These are phyloP conservation scores for Kuraishia capsulata DNA, from an alignment of 805 yeast genomes.

Conservation along the genomic window DNA sequence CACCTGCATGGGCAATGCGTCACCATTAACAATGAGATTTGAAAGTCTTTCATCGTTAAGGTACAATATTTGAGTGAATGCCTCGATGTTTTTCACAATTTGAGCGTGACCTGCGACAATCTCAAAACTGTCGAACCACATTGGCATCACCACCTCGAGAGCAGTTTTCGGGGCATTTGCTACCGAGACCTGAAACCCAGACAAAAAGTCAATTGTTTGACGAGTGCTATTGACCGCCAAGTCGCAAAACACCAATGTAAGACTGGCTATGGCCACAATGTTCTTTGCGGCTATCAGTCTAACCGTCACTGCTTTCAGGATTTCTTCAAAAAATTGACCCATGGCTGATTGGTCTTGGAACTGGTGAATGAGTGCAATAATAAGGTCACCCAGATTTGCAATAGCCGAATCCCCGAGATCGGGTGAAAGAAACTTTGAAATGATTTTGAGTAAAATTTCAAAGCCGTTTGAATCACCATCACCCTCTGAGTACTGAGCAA, in stretches of 20 bases:
- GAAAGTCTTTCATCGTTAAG: conserved; percentile 47
- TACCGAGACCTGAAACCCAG: conserved; percentile 23
- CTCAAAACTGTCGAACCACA: conserved; percentile 81
- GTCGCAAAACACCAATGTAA: conserved; percentile 67
- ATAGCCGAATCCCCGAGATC: conserved; percentile 74
- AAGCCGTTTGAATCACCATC: conserved; percentile 35
- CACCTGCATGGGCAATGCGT: conserved; percentile 47
- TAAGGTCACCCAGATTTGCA: conserved; percentile 55
- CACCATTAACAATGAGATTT: conserved; percentile 63
- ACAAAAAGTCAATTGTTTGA: conserved; percentile 56
- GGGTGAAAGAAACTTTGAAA: conserved; percentile 64
- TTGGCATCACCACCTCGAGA: conserved; percentile 50
- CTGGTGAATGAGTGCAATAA: conserved; percentile 18
- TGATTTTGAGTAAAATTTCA: conserved; percentile 49
- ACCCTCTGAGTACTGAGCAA: conserved; percentile 21
- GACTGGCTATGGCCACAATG: conserved; percentile 66
- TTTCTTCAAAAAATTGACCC: conserved; percentile 36
- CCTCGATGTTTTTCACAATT: conserved; percentile 58
- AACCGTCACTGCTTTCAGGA: conserved; percentile 65
- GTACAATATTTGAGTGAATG: conserved; percentile 58
- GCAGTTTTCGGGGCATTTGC: conserved; percentile 24
- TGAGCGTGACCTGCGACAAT: conserved; percentile 70
- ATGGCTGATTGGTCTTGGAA: conserved; percentile 25
- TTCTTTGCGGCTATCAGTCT: conserved; percentile 62
- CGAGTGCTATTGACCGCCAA: conserved; percentile 54